phyloP scores from a whole-genome alignment of 2,329 filamentous ascomycete species.

The Trichoderma endophyticum region DNA sequence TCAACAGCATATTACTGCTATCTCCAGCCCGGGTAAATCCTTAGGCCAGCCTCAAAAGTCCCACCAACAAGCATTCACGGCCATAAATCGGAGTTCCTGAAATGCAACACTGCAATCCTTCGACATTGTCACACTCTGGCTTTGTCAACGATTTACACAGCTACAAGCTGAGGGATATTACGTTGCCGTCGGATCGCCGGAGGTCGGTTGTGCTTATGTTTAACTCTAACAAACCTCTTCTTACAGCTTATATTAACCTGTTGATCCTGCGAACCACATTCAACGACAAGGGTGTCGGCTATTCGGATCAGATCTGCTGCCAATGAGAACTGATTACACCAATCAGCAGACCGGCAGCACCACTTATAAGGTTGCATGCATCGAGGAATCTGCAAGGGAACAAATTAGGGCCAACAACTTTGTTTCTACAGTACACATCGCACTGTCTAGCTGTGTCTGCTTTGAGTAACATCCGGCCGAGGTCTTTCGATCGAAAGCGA shows the following conservation, averaged over 20 bases:
- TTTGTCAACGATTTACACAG: neutral
- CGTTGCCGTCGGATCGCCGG: neutral
- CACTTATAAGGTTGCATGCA: neutral
- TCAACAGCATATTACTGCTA: neutral
- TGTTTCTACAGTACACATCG: neutral
- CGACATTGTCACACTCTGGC: neutral
- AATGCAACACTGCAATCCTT: neutral
- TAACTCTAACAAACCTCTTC: neutral
- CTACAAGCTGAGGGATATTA: neutral
- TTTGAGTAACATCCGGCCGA: neutral
- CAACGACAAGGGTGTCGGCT: neutral
- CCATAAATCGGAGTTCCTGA: neutral
- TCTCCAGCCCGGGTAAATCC: neutral
- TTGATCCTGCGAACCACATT: neutral
- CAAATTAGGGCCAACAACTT: neutral
- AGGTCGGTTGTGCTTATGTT: neutral
- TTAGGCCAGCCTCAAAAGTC: neutral
- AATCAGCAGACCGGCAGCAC: neutral
- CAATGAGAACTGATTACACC: neutral
- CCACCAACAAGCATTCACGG: neutral
- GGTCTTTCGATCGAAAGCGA: neutral
- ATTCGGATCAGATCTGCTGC: neutral
- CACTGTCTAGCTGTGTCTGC: neutral
- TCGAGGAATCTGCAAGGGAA: neutral
- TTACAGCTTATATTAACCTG: neutral